Evolutionary conservation across 1,139 yeast species (phyloP), one percentile per base, ranked within the genome.

Genomic region (Taphrina flavorubra): DNA sequence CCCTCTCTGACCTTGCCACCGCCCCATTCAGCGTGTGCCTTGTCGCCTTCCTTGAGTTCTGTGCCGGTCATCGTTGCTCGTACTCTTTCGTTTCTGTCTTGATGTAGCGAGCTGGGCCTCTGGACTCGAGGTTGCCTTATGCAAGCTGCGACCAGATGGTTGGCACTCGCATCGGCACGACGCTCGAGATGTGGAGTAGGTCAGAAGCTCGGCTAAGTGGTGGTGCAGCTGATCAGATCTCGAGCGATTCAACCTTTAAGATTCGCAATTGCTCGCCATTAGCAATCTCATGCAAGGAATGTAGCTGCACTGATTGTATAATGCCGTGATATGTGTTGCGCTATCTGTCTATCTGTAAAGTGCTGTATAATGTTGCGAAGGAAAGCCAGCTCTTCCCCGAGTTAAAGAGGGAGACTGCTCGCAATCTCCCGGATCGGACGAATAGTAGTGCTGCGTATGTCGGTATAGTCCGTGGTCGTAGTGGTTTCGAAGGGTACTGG

Each of bases 1-100:
- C n/a, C 47, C n/a, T 2, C 18, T 13, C 18, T 7, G 44, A 58
- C 62, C 62, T 63, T 46, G 49, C 67, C 67, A 13, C 67, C 67
- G 47, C 67, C 67, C 67, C 67, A 63, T 46, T 63, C 59, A 36
- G 67, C 67, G 34, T 63, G 67, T 44, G 67, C 67, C 61, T 63
- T 63, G 61, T 63, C 67, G 16, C 67, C 67, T 44, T 53, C 51
- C 31, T 63, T 63, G 44, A 63, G 44, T 44, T 44, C 51, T n/a
- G 67, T 63, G n/a, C 51, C 59, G 31, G 51, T 55, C 42, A 25
- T 46, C 18, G n/a, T 14, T 44, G 18, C 47, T 13, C 36, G 13
- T 40, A 34, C 14, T 53, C 11, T 16, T 13, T 53, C 11, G 11
- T 13, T 5, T 53, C 13, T 18, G 55, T 49, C 34, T 7, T 25